Evolutionary conservation across 164 flowering plant species (phyloP).

Genomic region (Piper betle): DNA sequence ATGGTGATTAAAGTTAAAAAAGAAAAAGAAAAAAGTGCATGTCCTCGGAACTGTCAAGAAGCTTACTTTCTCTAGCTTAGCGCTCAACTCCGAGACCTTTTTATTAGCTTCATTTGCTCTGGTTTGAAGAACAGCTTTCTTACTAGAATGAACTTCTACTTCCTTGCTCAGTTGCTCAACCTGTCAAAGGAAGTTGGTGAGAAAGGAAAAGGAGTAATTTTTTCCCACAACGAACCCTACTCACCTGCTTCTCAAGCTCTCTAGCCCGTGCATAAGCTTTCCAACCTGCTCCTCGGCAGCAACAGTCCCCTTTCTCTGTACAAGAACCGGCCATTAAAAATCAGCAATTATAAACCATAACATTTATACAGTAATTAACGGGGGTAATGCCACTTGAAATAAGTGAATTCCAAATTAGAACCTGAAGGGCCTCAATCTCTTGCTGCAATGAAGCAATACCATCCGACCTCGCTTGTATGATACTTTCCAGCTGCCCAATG

Average conservation of each 20-base stretch:
- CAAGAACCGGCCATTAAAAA: neutral
- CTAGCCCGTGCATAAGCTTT: slow-evolving; percentile 71
- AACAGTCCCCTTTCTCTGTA: slow-evolving; percentile 48
- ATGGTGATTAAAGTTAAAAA: no score
- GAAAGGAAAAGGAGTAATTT: neutral
- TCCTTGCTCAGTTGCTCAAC: slow-evolving; percentile 50
- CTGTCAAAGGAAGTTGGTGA: slow-evolving; percentile 17
- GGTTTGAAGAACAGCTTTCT: slow-evolving; percentile 40
- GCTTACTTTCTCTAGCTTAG: slow-evolving; percentile 52
- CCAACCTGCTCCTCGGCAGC: slow-evolving; percentile 50
- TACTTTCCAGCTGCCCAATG: slow-evolving; percentile 40
- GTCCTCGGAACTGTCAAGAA: neutral
- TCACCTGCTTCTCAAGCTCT: slow-evolving; percentile 78
- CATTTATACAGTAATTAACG: no score
- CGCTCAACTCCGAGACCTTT: slow-evolving; percentile 32
- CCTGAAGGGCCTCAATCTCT: slow-evolving; percentile 41
- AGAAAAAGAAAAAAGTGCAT: neutral
- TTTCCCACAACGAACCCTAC: neutral
- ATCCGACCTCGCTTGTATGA: slow-evolving; percentile 41
- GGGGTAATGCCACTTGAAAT: neutral
- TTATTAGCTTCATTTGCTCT: slow-evolving; percentile 39
- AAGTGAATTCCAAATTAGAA: slow-evolving; percentile 1
- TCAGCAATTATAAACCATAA: no score
- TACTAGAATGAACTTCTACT: slow-evolving; percentile 29
- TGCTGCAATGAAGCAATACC: slow-evolving; percentile 35